Conservation (phyloP, 192 early-diverging fungal genomes). For the Funneliformis geosporum region DNA sequence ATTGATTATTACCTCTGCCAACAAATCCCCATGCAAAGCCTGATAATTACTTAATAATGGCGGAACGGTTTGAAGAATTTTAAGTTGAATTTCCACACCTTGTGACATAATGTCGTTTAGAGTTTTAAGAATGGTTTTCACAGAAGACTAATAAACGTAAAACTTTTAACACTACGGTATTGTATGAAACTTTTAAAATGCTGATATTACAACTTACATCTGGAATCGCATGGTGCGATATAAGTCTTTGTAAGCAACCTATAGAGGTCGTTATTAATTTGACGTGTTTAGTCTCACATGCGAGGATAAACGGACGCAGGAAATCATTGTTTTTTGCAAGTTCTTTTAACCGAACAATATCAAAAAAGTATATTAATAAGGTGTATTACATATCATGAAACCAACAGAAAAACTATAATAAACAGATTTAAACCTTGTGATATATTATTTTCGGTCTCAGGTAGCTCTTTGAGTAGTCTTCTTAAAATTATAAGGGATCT, state of each 20-base stretch:
- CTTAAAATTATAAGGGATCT: constrained; percentile 60
- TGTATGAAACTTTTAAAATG: not conserved
- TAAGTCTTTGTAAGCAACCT: constrained; percentile 78
- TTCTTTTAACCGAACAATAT: constrained; percentile 42
- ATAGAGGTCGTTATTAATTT: constrained; percentile 81
- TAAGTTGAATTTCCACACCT: constrained; percentile 87
- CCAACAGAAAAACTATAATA: not conserved
- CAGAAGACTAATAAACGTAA: constrained; percentile 41
- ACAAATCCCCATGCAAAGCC: constrained; percentile 71
- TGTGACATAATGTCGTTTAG: constrained; percentile 69
- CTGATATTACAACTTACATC: constrained; percentile 44
- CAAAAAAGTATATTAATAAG: not conserved
- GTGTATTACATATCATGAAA: not conserved
- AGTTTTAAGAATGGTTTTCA: constrained; percentile 65
- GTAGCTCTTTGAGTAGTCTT: constrained; percentile 55
- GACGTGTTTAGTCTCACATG: constrained; percentile 81
- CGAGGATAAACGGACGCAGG: constrained; percentile 81
- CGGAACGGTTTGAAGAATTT: constrained; percentile 88
- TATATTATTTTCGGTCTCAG: constrained; percentile 41
- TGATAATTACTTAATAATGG: constrained; percentile 85
- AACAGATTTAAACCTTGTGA: constrained; percentile 42
- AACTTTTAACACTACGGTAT: not conserved
- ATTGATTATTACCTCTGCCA: constrained; percentile 66
- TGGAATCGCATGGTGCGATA: constrained; percentile 74
- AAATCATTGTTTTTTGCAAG: constrained; percentile 78